Evolutionary conservation across 1,284 basidiomycete genomes (phyloP), one percentile per base, ranked within the genome.

Genomic region (Puccinia horiana): DNA sequence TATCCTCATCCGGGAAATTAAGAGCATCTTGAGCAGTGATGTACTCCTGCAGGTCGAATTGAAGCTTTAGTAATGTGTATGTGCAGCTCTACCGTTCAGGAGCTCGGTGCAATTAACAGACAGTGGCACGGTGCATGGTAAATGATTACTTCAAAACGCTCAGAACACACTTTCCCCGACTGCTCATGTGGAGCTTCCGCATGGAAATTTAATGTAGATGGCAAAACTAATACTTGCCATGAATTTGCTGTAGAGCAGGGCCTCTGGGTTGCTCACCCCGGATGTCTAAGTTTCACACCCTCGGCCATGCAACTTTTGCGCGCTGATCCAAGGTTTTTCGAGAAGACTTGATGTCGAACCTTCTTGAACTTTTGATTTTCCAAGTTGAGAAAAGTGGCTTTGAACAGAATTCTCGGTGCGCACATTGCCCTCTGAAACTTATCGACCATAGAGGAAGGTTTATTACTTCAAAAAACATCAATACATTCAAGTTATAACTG

Each of bases 1-100:
- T 72, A n/a, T 47, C 47, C n/a, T 29, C n/a, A 69, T 47, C 65
- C 63, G 37, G 11, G 37, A 42, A 40, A 65, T 65, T 65, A 37
- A 35, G 61, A 63, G 23, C n/a, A 58, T 58, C 26, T 32, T 58
- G 61, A 37, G 32, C 35, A 37, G 61, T 63, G 37, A 63, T 12
- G 16, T 40, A 20, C 35, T 42, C 18, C 63, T 67, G 63, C 42
- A 47, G 65, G n/a, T 69, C n/a, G 42, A 20, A 5, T 44, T 44
- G 42, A 23, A 4, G 42, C 37, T 67, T 40, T 37, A n/a, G 37
- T 20, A 26, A 23, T 1, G 8, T 26, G 63, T 42, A 42, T 42
- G 63, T 42, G 32, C 37, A 37, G 18, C 37, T 44, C 29, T 29
- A 16, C 44, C n/a, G 44, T 69, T 69, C 42, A 69, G 65, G 65